Base-by-base conservation (phyloP, 1,284 basidiomycete species). In the Amylostereum areolatum region DNA sequence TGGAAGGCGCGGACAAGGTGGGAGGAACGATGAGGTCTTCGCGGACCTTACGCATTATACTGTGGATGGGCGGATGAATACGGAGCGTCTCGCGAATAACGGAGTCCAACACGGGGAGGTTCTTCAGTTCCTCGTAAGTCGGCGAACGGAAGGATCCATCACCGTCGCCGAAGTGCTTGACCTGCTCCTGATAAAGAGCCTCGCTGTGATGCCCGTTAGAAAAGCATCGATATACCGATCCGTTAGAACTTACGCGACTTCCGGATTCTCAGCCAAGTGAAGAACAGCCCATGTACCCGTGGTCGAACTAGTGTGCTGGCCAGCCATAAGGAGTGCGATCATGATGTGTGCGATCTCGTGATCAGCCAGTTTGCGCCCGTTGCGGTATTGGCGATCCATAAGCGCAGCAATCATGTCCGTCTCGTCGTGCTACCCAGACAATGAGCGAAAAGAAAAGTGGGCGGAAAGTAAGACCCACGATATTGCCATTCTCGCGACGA, bases 331-430 rank as follows among this genome's bases (percentile, higher is more conserved):
- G 43, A 95, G 77, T 24, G 92, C 92, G 58, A 94, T 95, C 88
- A 99, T 86, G 64, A 98, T 95, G 63, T 98, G 96, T 0, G 97
- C 93, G 55, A 99, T 89, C 67, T 98, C 94, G 56, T 90, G 85
- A 62, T 98, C 92, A 45, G 77, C 79, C 32, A 99, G 78, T 1
- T 75, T 64, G 37, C 80, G 75, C 44, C 97, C 97, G 62, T 85
- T 80, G 60, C 92, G 90, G 73, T 99, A 99, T 45, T 74, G 80
- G 64, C 95, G 90, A 56, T 84, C 77, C 71, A 88, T 81, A 28
- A 99, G 78, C 1, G 94, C 88, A 18, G 86, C 77, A 60, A 99
- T 92, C 89, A 99, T 97, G 66, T 99, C 97, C 59, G 85, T 80
- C 48, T 91, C 89, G 55, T 85, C 74, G 72, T 84, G 51, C 55